Evolutionary conservation across 2,329 filamentous ascomycete genomes (phyloP).

Genomic region (Aureobasidium subglaciale): DNA sequence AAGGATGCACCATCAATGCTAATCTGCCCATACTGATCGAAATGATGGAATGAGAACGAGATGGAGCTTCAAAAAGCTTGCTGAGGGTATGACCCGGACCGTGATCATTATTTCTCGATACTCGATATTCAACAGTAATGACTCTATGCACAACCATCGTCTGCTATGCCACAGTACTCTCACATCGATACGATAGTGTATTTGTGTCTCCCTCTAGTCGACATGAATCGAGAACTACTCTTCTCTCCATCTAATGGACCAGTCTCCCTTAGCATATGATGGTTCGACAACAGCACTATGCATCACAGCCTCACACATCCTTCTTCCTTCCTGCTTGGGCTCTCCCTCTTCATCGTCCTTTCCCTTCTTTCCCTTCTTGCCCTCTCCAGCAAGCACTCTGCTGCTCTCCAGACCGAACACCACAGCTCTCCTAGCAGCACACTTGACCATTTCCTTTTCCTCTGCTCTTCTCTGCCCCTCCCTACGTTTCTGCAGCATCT

Average conservation of each 20-base stretch:
- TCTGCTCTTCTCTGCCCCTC: slow-evolving; percentile 44
- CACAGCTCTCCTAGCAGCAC: slow-evolving; percentile 55
- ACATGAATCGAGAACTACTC: too few species aligned
- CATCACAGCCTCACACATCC: slow-evolving; percentile 55
- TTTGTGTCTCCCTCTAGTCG: too few species aligned
- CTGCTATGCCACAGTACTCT: not conserved
- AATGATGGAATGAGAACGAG: not conserved
- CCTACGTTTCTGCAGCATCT: slow-evolving; percentile 42
- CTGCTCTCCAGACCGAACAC: slow-evolving; percentile 44
- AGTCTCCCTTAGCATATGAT: slow-evolving; percentile 55
- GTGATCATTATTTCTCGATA: too few species aligned
- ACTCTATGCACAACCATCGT: not conserved
- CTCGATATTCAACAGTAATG: too few species aligned
- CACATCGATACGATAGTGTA: not conserved
- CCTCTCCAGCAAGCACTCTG: slow-evolving; percentile 20
- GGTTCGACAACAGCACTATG: slow-evolving; percentile 51
- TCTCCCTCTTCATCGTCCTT: slow-evolving; percentile 20
- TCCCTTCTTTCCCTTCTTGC: slow-evolving; percentile 17
- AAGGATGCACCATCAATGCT: too few species aligned
- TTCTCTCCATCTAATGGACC: slow-evolving; percentile 52
- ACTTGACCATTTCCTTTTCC: slow-evolving; percentile 52
- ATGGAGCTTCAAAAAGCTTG: not conserved
- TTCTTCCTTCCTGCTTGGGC: slow-evolving; percentile 22
- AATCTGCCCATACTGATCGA: not conserved
- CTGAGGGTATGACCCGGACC: not conserved